Evolutionary conservation across 2,329 filamentous ascomycete species (phyloP).

Genomic region (Phialemonium atrogriseum): DNA sequence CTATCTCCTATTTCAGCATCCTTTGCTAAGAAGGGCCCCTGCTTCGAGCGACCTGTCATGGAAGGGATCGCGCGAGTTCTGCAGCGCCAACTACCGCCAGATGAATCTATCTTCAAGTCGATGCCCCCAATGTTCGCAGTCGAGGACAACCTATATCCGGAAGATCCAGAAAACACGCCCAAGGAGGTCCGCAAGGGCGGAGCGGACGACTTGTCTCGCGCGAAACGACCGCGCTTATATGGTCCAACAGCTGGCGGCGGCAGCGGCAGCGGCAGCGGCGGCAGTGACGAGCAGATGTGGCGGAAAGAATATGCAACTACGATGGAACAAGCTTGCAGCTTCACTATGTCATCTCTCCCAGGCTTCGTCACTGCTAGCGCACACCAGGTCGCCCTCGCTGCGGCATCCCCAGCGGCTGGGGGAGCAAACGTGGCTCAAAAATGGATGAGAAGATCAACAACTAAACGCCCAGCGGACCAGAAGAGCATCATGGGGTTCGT

Average conservation of each 20-base stretch:
- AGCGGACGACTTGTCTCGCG: conserved; percentile 10
- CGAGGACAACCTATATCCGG: conserved; percentile 62
- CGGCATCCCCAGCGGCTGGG: conserved; percentile 18
- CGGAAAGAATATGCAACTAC: conserved; percentile 46
- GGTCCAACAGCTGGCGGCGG: conserved; percentile 19
- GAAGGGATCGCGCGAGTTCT: conserved; percentile 65
- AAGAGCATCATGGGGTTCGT: conserved; percentile 34
- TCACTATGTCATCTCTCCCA: conserved; percentile 48
- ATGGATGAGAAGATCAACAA: conserved; percentile 15
- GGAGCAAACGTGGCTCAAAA: conserved; percentile 8
- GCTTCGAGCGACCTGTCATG: conserved; percentile 54
- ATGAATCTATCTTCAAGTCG: conserved; percentile 42
- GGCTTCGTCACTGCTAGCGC: conserved; percentile 56
- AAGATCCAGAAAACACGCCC: conserved; percentile 45
- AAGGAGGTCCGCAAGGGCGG: conserved; percentile 3
- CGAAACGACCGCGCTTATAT: conserved; percentile 18
- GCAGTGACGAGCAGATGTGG: conserved; percentile 25
- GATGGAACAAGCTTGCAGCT: conserved; percentile 50
- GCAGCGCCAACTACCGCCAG: conserved; percentile 49
- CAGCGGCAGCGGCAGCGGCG: conserved; percentile 15
- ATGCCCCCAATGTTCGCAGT: conserved; percentile 45
- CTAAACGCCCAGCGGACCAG: conserved; percentile 28
- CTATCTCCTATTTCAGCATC: conserved; percentile 46
- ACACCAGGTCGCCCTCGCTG: conserved; percentile 35
- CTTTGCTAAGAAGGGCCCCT: conserved; percentile 58